Base-by-base conservation (phyloP, 2,329 filamentous ascomycete genomes). In the Camillea tinctor region DNA sequence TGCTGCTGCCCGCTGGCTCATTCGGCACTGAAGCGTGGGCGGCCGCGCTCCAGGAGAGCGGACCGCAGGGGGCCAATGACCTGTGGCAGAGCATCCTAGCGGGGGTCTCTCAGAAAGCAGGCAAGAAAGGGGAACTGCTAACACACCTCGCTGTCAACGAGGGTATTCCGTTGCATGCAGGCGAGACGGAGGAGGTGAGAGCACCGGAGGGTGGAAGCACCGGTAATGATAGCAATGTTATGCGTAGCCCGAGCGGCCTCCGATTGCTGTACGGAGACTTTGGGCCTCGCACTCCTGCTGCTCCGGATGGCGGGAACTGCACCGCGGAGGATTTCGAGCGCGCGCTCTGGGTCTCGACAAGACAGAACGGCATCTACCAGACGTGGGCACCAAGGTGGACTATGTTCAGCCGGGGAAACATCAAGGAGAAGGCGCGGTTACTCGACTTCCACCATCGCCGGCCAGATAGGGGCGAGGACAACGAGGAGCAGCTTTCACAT, bases 371-470 rank as follows among this genome's bases (percentile, higher is more conserved):
- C 2, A 90, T 98, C 60, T 76, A 79, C 40, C 94, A 98, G 77
- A 88, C 84, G 1, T 98, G 93, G 93, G 90, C 93, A 1, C 94
- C 94, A 15, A 77, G 88, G 0, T 93, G 92, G 81, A 96, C 93
- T 23, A 97, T 97, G 93, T 98, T 98, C 74, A 93, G 89, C 63
- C 85, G 93, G 1, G 93, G 94, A 3, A 98, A 97, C 74, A 81
- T 97, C 60, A 90, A 88, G 55, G 94, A 98, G 76, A 98, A 97
- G 73, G 87, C 90, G 0, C 81, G 94, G 13, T 76, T 97, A 1
- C 75, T 96, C 4, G 72, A 70, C 0, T 87, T 87, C 66, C 80
- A 80, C 65, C 80, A 76, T 72, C 66, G 17, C 36, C 36, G 36
- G 36, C 36, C 36, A 44, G 6, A 44, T 3, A 44, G 2, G 36